Base-by-base conservation (phyloP, 2,329 filamentous ascomycete species). In the Colletotrichum tamarilloi region DNA sequence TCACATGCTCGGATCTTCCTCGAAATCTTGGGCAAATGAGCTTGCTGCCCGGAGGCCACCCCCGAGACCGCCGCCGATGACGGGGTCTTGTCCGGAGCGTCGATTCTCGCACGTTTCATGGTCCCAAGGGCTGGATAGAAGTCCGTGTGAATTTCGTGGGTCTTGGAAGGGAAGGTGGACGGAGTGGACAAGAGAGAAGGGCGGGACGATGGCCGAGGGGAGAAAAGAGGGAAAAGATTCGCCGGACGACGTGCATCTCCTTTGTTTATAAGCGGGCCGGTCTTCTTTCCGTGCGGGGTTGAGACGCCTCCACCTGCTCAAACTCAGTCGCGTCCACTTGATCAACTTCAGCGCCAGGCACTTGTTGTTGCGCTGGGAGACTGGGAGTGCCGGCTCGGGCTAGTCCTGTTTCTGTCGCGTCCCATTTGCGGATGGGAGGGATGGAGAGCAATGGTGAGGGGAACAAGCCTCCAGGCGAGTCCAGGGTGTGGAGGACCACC, bases 1-100 rank as follows among this genome's bases (percentile, higher is more conserved):
- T 77, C 75, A 81, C 80, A 81, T 35, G 80, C 80, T 42, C 78
- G 77, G 60, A 81, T 80, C 71, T 79, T 81, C 32, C 79, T 75
- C 4, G 80, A 81, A 63, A 81, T 79, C 76, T 80, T 81, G 19
- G 79, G 72, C 62, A 74, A 58, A 46, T 74, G 71, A 49, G 70
- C 49, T 56, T 70, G 60, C 14, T 69, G 67, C 22, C 71, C 56
- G 28, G 67, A 56, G 53, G 49, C 46, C 9, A 56, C 60, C 4
- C 62, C 67, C 49, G 67, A 65, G 16, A 49, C 42, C 42, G 42
- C 42, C 42, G 56, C 60, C n/a, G 67, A 65, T 14, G 71, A 73
- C 71, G 71, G 71, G 30, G 56, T 73, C 71, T 71, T 73, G 55
- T 73, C 71, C 71, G 71, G 71, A 16, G 42, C 71, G 35, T 73